These are phyloP conservation scores for Trichosanthes truncata DNA, from an alignment of 306 rosid genomes.

Conservation along the genomic window DNA sequence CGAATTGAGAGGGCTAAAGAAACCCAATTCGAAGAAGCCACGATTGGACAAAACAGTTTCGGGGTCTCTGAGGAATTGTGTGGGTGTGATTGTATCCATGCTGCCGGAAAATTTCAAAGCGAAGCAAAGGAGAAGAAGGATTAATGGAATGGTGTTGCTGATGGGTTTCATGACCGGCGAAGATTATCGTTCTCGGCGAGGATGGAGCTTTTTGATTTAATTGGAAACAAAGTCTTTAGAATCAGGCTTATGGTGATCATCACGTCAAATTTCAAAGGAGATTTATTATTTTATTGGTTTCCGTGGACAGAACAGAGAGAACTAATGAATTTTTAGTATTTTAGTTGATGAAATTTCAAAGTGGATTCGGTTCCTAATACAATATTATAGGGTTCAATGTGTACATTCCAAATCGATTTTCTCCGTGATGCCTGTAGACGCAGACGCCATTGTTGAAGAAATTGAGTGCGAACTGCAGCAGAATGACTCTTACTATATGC, in stretches of 20 bases:
- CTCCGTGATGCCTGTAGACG: not conserved
- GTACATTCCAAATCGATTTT: not conserved
- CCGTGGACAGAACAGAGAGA: not conserved
- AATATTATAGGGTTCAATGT: not conserved
- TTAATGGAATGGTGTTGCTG: not conserved
- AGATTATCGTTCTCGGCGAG: not conserved
- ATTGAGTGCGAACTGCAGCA: not conserved
- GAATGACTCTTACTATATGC: not conserved
- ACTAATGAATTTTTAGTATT: not conserved
- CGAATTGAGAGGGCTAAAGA: conserved; percentile 5
- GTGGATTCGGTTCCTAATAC: not conserved
- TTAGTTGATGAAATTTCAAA: not conserved
- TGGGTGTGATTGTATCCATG: not conserved
- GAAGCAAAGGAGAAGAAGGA: not conserved
- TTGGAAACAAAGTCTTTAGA: not conserved
- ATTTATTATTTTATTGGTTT: not conserved
- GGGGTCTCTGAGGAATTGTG: conserved; percentile 1
- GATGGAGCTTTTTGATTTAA: not conserved
- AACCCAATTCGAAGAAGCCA: conserved; percentile 18
- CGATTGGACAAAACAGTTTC: not conserved
- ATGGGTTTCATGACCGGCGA: not conserved
- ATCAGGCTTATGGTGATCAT: not conserved
- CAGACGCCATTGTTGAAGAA: not conserved
- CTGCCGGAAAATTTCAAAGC: not conserved
- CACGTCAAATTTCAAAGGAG: not conserved